These are phyloP conservation scores for Schwanniomyces vanrijiae DNA, from an alignment of 805 yeast genomes.

Conservation along the genomic window DNA sequence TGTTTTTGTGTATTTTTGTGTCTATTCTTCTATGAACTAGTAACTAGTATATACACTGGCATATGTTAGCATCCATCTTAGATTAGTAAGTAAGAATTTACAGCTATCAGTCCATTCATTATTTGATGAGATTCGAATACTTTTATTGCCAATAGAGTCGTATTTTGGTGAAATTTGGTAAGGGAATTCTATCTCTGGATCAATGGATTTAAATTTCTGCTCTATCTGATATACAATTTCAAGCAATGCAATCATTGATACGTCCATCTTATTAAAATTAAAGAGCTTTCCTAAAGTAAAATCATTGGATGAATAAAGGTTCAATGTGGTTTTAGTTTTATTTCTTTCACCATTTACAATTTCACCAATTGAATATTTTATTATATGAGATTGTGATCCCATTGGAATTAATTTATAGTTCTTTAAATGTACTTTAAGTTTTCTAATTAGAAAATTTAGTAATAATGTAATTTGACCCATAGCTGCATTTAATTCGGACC, in stretches of 20 bases:
- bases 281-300: slow-evolving; percentile 69
- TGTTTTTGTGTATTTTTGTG: neutral
- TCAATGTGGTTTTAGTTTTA: slow-evolving; percentile 43
- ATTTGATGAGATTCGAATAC: slow-evolving; percentile 70
- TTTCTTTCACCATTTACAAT: slow-evolving; percentile 2
- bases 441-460: slow-evolving; percentile 59
- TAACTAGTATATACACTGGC: slow-evolving; percentile 43
- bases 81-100: slow-evolving; percentile 71
- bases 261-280: slow-evolving; percentile 75
- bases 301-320: slow-evolving; percentile 69
- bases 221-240: slow-evolving; percentile 60
- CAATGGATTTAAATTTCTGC: slow-evolving; percentile 40
- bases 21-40: neutral
- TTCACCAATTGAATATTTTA: slow-evolving; percentile 41
- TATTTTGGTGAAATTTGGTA: slow-evolving; percentile 56
- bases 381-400: slow-evolving; percentile 82
- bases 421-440: slow-evolving; percentile 53
- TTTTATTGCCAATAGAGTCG: slow-evolving; percentile 75
- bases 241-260: slow-evolving; percentile 75
- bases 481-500: slow-evolving; percentile 92
- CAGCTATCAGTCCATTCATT: slow-evolving; percentile 91
- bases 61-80: slow-evolving; percentile 81
- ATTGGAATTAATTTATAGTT: slow-evolving; percentile 72
- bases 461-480: slow-evolving; percentile 79
- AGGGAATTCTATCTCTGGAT: slow-evolving; percentile 64